Evolutionary conservation across 2,329 filamentous ascomycete genomes (phyloP), one percentile per base, ranked within the genome.

Genomic region (Colletotrichum costaricense): DNA sequence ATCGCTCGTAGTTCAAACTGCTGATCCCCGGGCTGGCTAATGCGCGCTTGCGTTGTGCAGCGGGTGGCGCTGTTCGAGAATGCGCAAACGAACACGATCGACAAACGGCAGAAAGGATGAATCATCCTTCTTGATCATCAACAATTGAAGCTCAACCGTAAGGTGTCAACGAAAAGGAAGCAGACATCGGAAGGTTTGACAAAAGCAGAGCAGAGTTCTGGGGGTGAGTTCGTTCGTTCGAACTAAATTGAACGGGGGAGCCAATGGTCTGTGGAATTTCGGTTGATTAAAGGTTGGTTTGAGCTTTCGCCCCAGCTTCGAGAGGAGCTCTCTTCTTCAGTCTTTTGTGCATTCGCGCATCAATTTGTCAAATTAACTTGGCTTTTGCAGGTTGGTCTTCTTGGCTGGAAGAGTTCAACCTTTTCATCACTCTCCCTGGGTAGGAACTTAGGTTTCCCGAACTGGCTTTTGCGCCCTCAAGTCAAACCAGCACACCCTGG

Each of bases 271-370:
- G 65, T 64, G 52, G 35, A 30, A 28, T 42, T 22, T 26, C 9
- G 12, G 38, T 63, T 42, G 57, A 59, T 64, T 59, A n/a, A 35
- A 64, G 58, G n/a, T n/a, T 63, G 69, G 69, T 54, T 72, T 63
- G 65, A 69, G 58, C 69, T 58, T 58, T 12, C 22, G 60, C 38
- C 8, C 14, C 46, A 35, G 52, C 52, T 46, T 54, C 22, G 46
- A 26, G 63, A 19, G 28, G 12, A 22, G 56, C 63, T 64, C 24
- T 42, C n/a, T 26, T n/a, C 52, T 42, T 14, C 16, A n/a, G 63
- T 11, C 26, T 28, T 56, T 19, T 9, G 19, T 19, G 19, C 42
- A n/a, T 26, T 16, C 24, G 54, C 28, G 16, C 12, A 35, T 46
- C n/a, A 7, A 58, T 22, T 62, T 49, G 59, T 63, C 38, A 69